A percentile compares a stretch with the other conserved stretches of the same genome.
Conservation (phyloP, 805 yeast genomes). For the Kodamaea hsintzibuensis region DNA sequence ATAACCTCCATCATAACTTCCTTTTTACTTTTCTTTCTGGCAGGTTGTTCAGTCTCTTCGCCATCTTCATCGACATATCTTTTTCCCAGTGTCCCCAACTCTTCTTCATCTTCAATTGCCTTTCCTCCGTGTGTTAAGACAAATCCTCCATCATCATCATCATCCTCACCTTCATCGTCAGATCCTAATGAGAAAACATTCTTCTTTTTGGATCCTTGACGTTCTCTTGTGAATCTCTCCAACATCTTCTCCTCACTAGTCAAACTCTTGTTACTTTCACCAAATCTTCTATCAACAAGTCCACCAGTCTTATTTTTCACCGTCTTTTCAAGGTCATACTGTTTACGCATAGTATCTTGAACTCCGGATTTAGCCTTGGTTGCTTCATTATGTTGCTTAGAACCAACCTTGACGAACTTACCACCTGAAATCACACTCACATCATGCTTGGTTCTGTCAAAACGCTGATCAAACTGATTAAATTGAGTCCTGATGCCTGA, state of each 20-base stretch:
- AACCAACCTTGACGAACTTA: slow-evolving; percentile 44
- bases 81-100: slow-evolving; percentile 25
- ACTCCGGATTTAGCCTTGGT: slow-evolving; percentile 37
- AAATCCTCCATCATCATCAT: slow-evolving; percentile 45
- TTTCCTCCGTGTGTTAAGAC: slow-evolving; percentile 80
- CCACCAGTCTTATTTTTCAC: slow-evolving; percentile 75
- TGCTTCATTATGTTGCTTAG: slow-evolving; percentile 37
- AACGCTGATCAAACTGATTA: slow-evolving; percentile 85
- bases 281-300: slow-evolving; percentile 83
- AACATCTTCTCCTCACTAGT: slow-evolving; percentile 93
- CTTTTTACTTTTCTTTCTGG: slow-evolving; percentile 72
- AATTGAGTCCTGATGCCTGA: slow-evolving; percentile 74
- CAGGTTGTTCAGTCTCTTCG: slow-evolving; percentile 36
- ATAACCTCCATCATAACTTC: slow-evolving; percentile 86
- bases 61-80: slow-evolving; percentile 36
- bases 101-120: slow-evolving; percentile 51
- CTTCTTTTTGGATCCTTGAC: slow-evolving; percentile 62
- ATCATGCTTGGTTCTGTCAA: slow-evolving; percentile 64
- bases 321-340: slow-evolving; percentile 65
- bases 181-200: slow-evolving; percentile 58
- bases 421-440: slow-evolving; percentile 42
- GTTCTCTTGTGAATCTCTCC: slow-evolving; percentile 89
- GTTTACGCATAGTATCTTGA: slow-evolving; percentile 46
- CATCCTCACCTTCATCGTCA: slow-evolving; percentile 61
- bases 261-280: slow-evolving; percentile 71